Conservation (phyloP, 495 filamentous ascomycete genomes). For the Elaphomyces granulatus region DNA sequence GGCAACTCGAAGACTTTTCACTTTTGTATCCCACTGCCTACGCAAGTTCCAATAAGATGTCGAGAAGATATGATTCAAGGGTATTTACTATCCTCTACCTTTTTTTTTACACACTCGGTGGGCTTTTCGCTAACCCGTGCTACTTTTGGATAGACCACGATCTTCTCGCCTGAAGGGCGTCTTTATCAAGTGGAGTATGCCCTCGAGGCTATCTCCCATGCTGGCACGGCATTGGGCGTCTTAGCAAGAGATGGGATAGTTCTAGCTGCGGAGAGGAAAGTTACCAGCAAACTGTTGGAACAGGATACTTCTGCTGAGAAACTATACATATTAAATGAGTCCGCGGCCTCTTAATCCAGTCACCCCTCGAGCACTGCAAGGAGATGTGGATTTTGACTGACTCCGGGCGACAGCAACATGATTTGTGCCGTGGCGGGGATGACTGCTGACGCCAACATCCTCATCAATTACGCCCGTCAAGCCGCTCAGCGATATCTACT, state of each 20-base stretch:
- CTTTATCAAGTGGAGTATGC: conserved; percentile 99
- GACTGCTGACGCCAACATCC: conserved; percentile 98
- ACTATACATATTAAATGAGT: conserved; percentile 99
- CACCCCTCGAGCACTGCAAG: no score
- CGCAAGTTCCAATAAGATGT: conserved; percentile 45
- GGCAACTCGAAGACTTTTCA: background rate
- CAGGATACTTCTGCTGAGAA: conserved; percentile 99
- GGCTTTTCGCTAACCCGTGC: no score
- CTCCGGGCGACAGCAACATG: conserved; percentile 67
- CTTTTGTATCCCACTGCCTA: background rate
- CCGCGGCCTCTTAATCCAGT: conserved; percentile 26
- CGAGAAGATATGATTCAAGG: conserved; percentile 94
- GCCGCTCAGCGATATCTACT: conserved; percentile 92
- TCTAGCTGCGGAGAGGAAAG: conserved; percentile 96
- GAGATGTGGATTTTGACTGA: no score
- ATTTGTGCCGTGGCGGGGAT: conserved; percentile 98
- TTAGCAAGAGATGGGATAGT: conserved; percentile 97
- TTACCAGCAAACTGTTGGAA: conserved; percentile 97
- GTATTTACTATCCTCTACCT: no score
- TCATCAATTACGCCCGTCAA: conserved; percentile 98
- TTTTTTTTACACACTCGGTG: no score
- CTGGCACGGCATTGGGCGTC: conserved; percentile 91
- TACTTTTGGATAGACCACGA: conserved; percentile 63
- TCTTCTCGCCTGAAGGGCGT: conserved; percentile 97
- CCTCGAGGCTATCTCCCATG: conserved; percentile 95